A percentile compares a stretch with the other conserved stretches of the same genome.
phyloP scores from a whole-genome alignment of 768 basidiomycete genomes.

The Podaxis sp. region DNA sequence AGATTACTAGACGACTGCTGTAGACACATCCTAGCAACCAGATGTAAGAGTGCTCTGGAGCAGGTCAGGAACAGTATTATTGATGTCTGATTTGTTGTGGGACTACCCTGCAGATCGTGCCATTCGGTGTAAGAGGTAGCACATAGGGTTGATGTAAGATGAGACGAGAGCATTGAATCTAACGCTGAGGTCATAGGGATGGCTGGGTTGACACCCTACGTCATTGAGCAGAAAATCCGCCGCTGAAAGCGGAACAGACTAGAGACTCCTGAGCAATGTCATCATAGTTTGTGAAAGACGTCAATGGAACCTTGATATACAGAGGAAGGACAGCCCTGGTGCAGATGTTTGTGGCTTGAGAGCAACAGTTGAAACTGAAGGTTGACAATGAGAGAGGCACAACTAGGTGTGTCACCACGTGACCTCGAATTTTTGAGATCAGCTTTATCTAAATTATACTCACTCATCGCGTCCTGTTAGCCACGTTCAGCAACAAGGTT shows the following conservation, averaged over 20 bases:
- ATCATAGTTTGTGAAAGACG: neutral
- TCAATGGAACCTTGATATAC: neutral
- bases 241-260: neutral
- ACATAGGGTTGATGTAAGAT: neutral
- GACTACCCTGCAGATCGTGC: slow-evolving; percentile 5
- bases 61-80: neutral
- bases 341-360: neutral
- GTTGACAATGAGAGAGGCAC: neutral
- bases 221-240: slow-evolving; percentile 3
- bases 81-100: neutral
- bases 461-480: neutral
- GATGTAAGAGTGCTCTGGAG: neutral
- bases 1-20: neutral
- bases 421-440: neutral
- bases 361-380: neutral
- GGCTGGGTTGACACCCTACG: neutral
- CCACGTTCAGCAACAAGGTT: neutral
- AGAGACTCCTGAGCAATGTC: neutral
- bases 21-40: neutral
- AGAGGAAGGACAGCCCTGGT: neutral
- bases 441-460: neutral
- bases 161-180: neutral
- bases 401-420: neutral
- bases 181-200: neutral
- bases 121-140: neutral